Conservation (phyloP, 352 stramenopile species). For the Saprolegnia parasitica region DNA sequence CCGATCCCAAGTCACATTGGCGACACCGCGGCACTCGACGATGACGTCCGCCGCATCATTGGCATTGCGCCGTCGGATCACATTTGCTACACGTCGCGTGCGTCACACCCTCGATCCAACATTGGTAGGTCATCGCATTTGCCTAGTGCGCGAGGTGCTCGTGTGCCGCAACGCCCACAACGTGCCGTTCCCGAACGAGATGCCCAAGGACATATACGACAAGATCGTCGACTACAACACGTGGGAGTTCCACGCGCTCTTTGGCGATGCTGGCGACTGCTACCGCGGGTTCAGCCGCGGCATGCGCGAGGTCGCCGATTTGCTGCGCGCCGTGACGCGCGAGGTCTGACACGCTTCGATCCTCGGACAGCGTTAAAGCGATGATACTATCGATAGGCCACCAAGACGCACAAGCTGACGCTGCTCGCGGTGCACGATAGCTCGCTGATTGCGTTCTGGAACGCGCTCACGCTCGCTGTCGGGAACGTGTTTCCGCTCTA, state of each 20-base stretch:
- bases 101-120: conserved; percentile 27
- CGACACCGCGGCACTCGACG: conserved; percentile 30
- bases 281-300: conserved; percentile 52
- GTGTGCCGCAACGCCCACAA: conserved; percentile 62
- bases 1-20: conserved; percentile 39
- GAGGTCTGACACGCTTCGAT: background rate
- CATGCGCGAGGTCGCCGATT: conserved; percentile 51
- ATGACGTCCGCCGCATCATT: conserved; percentile 37
- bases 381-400: conserved; percentile 27
- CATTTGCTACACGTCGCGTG: conserved; percentile 69
- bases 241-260: conserved; percentile 71
- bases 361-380: conserved; percentile 5
- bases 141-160: conserved; percentile 67
- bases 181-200: conserved; percentile 46
- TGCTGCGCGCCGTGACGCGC: conserved; percentile 36
- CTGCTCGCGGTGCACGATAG: conserved; percentile 80
- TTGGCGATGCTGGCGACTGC: conserved; percentile 68
- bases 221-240: conserved; percentile 67
- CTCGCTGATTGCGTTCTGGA: conserved; percentile 67
- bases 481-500: conserved; percentile 58
- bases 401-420: conserved; percentile 49
- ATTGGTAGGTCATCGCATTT: background rate
- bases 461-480: conserved; percentile 55
- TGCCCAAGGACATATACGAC: conserved; percentile 54
- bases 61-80: conserved; percentile 37